These are phyloP conservation scores for Hypoxylon sp. DNA, from an alignment of 2,329 filamentous ascomycete species.

Conservation along the genomic window DNA sequence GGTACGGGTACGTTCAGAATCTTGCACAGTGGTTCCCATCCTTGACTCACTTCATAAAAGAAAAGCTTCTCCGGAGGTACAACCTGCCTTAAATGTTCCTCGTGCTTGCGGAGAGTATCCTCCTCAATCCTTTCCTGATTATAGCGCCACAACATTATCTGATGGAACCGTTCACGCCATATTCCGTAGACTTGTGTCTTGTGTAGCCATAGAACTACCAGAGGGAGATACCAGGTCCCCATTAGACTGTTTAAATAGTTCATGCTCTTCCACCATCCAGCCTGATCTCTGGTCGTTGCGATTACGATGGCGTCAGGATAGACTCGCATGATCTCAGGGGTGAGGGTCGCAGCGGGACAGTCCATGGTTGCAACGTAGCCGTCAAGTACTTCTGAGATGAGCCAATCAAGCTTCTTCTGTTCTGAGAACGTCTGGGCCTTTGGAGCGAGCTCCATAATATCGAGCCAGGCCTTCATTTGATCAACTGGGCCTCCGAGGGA, in stretches of 20 bases:
- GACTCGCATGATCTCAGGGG: constrained; percentile 62
- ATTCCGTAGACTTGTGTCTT: constrained; percentile 54
- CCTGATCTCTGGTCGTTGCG: constrained; percentile 58
- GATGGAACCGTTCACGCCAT: constrained; percentile 53
- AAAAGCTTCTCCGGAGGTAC: constrained; percentile 55
- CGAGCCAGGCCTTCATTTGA: constrained; percentile 55
- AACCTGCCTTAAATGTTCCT: constrained; percentile 53
- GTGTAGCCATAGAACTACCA: constrained; percentile 54
- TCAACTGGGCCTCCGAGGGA: constrained; percentile 56
- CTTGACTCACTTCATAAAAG: constrained; percentile 56
- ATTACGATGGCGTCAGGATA: constrained; percentile 67
- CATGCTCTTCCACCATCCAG: constrained; percentile 59
- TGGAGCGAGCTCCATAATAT: constrained; percentile 55
- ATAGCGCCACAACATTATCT: constrained; percentile 53
- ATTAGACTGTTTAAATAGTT: constrained; percentile 53
- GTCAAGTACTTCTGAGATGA: constrained; percentile 55
- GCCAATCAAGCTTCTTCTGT: constrained; percentile 56
- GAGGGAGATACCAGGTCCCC: constrained; percentile 55
- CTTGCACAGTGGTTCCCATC: constrained; percentile 56
- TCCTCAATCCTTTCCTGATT: constrained; percentile 52
- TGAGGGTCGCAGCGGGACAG: constrained; percentile 59
- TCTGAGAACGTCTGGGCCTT: constrained; percentile 51
- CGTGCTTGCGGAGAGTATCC: constrained; percentile 52
- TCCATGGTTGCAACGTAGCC: constrained; percentile 60
- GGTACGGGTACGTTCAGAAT: constrained; percentile 56